A percentile compares a stretch with the other conserved stretches of the same genome.
phyloP scores from a whole-genome alignment of 1,284 basidiomycete genomes.

The Agaricales sp. region DNA sequence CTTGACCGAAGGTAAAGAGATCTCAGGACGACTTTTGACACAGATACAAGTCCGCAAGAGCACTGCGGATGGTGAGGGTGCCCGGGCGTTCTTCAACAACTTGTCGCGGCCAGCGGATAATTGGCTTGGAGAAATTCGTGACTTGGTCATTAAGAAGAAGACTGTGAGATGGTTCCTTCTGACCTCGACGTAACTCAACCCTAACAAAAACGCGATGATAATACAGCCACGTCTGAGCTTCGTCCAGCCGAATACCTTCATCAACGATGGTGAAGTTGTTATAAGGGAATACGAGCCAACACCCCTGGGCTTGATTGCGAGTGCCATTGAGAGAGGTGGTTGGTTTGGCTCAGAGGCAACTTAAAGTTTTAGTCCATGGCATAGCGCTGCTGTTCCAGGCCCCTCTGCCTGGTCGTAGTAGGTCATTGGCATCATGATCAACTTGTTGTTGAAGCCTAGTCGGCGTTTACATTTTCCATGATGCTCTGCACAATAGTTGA shows the following conservation, averaged over 20 bases:
- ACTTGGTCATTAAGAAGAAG: conserved; percentile 72
- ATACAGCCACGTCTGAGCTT: conserved; percentile 77
- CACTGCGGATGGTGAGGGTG: conserved; percentile 73
- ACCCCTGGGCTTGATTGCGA: background rate
- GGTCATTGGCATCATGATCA: too few relatives aligned
- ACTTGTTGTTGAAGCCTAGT: too few relatives aligned
- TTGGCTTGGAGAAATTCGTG: conserved; percentile 68
- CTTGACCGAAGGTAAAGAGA: conserved; percentile 50
- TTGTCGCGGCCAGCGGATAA: conserved; percentile 61
- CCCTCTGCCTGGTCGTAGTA: too few relatives aligned
- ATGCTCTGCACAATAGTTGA: too few relatives aligned
- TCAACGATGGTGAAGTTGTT: conserved; percentile 53
- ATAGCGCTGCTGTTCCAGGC: too few relatives aligned
- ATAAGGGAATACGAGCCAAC: conserved; percentile 60
- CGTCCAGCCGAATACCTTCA: conserved; percentile 68
- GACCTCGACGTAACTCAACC: too few relatives aligned
- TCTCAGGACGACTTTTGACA: conserved; percentile 61
- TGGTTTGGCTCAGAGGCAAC: too few relatives aligned
- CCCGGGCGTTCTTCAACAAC: conserved; percentile 62
- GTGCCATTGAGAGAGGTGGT: background rate
- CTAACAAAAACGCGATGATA: too few relatives aligned
- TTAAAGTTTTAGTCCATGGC: too few relatives aligned
- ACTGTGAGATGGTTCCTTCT: too few relatives aligned
- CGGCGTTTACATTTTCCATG: too few relatives aligned
- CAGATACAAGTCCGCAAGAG: conserved; percentile 77